Evolutionary conservation across 1,284 basidiomycete genomes (phyloP).

Genomic region (Coniophora puteana): DNA sequence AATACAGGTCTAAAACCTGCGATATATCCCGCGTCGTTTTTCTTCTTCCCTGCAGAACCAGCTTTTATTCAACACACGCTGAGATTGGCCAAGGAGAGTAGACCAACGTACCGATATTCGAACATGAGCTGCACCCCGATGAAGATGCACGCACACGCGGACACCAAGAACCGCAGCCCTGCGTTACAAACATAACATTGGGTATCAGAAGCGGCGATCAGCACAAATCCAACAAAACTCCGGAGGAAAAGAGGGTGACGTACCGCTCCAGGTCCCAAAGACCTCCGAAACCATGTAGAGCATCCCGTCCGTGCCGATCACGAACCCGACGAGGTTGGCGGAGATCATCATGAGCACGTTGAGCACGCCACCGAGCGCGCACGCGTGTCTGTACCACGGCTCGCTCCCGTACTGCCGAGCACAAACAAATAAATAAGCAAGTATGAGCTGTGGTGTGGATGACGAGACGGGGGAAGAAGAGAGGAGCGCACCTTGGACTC

Average conservation of each 20-base stretch:
- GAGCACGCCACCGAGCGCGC: slow-evolving; percentile 79
- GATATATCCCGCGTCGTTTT: slow-evolving; percentile 55
- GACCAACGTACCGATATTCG: slow-evolving; percentile 71
- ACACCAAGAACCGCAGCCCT: slow-evolving; percentile 65
- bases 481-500: slow-evolving; percentile 54
- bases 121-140: slow-evolving; percentile 92
- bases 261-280: slow-evolving; percentile 64
- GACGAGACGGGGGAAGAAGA: slow-evolving; percentile 6
- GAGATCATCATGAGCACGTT: slow-evolving; percentile 92
- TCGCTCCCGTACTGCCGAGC: slow-evolving; percentile 57
- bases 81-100: not conserved
- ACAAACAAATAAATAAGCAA: slow-evolving; percentile 7
- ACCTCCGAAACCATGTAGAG: slow-evolving; percentile 68
- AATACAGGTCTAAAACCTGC: slow-evolving; percentile 45
- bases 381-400: slow-evolving; percentile 86
- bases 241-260: slow-evolving; percentile 8
- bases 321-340: slow-evolving; percentile 96
- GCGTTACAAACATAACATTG: not conserved
- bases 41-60: slow-evolving; percentile 36
- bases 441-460: slow-evolving; percentile 2
- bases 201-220: not conserved
- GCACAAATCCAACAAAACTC: not conserved
- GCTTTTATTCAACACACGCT: not conserved
- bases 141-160: slow-evolving; percentile 69
- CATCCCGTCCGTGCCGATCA: slow-evolving; percentile 85